Evolutionary conservation across 1,139 yeast genomes (phyloP).

Genomic region (Pichiaceae sp.): DNA sequence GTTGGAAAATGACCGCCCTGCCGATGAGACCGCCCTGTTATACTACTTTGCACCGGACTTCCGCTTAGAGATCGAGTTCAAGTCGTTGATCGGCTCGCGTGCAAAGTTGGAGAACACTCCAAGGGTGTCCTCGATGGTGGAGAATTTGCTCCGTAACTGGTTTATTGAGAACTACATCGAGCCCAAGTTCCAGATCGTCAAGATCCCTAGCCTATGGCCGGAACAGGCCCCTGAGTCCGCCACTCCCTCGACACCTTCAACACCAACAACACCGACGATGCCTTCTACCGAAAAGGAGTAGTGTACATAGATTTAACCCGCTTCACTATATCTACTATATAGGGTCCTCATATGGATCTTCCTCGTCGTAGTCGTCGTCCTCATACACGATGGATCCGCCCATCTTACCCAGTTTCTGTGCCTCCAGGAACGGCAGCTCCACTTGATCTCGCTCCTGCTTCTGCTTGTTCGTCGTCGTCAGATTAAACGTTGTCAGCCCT

Average conservation of each 20-base stretch:
- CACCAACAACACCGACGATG: not conserved
- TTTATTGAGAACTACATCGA: conserved; percentile 89
- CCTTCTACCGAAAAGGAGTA: not conserved
- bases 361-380: conserved; percentile 71
- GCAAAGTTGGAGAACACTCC: conserved; percentile 93
- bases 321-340: not conserved
- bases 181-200: conserved; percentile 81
- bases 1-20: not conserved
- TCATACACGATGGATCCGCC: conserved; percentile 89
- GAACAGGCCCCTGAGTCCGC: conserved; percentile 25
- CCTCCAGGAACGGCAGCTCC: conserved; percentile 81
- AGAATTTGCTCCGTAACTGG: conserved; percentile 77
- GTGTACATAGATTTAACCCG: not conserved
- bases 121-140: conserved; percentile 77
- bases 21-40: conserved; percentile 53
- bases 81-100: conserved; percentile 84
- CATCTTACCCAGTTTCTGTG: conserved; percentile 70
- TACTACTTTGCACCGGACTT: conserved; percentile 90
- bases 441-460: conserved; percentile 74
- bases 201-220: conserved; percentile 82
- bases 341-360: conserved; percentile 56
- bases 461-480: conserved; percentile 68
- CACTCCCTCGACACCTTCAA: not conserved
- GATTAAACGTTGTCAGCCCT: conserved; percentile 73
- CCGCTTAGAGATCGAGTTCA: conserved; percentile 75